These are phyloP conservation scores for Fusarium sp. DNA, from an alignment of 2,329 filamentous ascomycete genomes.

Conservation along the genomic window DNA sequence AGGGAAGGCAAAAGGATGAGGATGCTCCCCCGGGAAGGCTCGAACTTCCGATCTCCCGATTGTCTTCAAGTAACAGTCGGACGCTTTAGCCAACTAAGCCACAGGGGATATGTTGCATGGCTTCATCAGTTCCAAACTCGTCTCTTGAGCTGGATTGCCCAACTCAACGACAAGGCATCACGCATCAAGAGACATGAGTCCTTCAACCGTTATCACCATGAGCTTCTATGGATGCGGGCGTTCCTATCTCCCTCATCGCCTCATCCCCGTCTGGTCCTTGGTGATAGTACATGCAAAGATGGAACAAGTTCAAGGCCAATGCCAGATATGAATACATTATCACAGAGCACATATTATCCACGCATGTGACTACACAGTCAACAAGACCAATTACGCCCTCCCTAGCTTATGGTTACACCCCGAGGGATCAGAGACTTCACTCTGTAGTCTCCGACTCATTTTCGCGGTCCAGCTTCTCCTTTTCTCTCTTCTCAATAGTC, in stretches of 20 bases:
- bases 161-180: too few species aligned
- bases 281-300: neutral
- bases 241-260: neutral
- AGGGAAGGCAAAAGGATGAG: neutral
- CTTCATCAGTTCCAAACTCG: neutral
- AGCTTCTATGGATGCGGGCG: neutral
- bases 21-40: constrained; percentile 44
- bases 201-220: neutral
- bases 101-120: constrained; percentile 27
- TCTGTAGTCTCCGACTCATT: constrained; percentile 12
- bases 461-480: constrained; percentile 46
- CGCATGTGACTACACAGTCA: neutral
- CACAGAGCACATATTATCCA: neutral
- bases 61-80: constrained; percentile 42
- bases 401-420: neutral
- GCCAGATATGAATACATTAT: neutral
- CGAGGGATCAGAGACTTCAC: neutral
- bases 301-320: neutral
- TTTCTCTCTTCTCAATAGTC: constrained; percentile 53
- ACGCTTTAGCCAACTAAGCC: constrained; percentile 44
- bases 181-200: too few species aligned
- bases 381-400: neutral
- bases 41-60: constrained; percentile 48
- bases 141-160: neutral
- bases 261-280: neutral